Conservation (phyloP, 768 basidiomycete genomes). For the Sporobolomyces pararoseus region DNA sequence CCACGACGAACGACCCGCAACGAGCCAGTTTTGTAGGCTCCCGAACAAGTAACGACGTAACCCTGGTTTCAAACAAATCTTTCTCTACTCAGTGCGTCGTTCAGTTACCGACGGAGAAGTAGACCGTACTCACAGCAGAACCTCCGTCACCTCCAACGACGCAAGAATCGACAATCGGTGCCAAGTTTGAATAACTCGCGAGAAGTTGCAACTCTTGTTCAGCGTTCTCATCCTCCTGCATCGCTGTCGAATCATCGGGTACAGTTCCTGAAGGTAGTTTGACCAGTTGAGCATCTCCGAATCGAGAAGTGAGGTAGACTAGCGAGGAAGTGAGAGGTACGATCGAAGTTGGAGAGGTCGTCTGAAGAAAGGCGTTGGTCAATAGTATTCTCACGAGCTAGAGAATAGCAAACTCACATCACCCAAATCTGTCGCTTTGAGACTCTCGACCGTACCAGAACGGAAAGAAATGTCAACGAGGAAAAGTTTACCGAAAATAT, state of each 20-base stretch:
- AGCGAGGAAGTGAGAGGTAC: constrained; percentile 68
- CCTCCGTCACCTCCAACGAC: constrained; percentile 51
- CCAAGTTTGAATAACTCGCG: constrained; percentile 68
- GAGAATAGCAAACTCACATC: constrained; percentile 55
- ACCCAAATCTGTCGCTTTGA: constrained; percentile 62
- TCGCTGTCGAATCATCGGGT: constrained; percentile 46
- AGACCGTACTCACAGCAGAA: constrained; percentile 53
- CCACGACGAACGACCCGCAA: constrained; percentile 75
- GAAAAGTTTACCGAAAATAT: constrained; percentile 40
- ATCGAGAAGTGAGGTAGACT: constrained; percentile 74
- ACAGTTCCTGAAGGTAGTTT: constrained; percentile 52
- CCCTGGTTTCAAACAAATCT: constrained; percentile 51
- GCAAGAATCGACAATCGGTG: constrained; percentile 76
- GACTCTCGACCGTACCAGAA: neutral
- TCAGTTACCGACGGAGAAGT: constrained; percentile 54
- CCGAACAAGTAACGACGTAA: constrained; percentile 83
- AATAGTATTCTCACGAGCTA: neutral
- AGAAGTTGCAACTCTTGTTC: constrained; percentile 58
- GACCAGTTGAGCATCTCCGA: constrained; percentile 74
- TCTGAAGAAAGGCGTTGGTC: constrained; percentile 51
- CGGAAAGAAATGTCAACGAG: neutral
- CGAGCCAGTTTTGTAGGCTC: constrained; percentile 70
- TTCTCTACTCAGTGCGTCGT: too few relatives aligned
- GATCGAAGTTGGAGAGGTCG: constrained; percentile 66
- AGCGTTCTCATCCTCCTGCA: constrained; percentile 16